Evolutionary conservation across 306 rosid species (phyloP), one percentile per base, ranked within the genome.

Genomic region (Prunus salicina): DNA sequence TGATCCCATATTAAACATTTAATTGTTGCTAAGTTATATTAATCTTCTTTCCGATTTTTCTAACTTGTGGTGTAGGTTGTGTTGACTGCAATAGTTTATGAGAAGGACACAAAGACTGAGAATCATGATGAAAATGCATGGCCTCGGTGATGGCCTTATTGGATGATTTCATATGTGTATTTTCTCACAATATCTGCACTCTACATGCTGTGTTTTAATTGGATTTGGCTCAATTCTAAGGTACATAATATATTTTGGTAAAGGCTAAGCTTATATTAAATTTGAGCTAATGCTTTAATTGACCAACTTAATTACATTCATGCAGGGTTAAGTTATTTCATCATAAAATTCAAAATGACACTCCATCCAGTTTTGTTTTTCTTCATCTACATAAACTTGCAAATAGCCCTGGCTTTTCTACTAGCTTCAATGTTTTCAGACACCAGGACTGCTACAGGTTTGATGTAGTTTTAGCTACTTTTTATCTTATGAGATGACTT

Each of bases 91-190:
- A 76, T 93, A 76, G 97, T 93, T 25, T 91, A 93, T 69, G 98
- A 93, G 88, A 93, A 87, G 76, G 86, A 89, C n/a, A 77, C 88
- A 91, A 76, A 91, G 75, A 67, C 79, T 93, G 79, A 89, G 97
- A 89, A 88, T 91, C 84, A 93, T 93, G 98, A 93, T 93, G 98
- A 93, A 89, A 82, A 93, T 93, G 98, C 97, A 93, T 12, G 98
- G 98, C 73, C 98, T 93, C 67, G 97, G 93, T 50, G 97, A 93
- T 60, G 96, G 30, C 93, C 98, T 3, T 93, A 91, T 76, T 91
- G 98, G 98, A 64, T 89, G 82, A 93, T 93, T 77, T 81, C 97
- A 0, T 93, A 91, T 73, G 82, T 87, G 71, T 93, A 93, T 77
- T 93, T 91, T 81, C 83, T 89, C 52, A 65, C 85, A 51, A 9